Conservation (phyloP, 2,329 filamentous ascomycete species). For the Penicillium hesseltinei region DNA sequence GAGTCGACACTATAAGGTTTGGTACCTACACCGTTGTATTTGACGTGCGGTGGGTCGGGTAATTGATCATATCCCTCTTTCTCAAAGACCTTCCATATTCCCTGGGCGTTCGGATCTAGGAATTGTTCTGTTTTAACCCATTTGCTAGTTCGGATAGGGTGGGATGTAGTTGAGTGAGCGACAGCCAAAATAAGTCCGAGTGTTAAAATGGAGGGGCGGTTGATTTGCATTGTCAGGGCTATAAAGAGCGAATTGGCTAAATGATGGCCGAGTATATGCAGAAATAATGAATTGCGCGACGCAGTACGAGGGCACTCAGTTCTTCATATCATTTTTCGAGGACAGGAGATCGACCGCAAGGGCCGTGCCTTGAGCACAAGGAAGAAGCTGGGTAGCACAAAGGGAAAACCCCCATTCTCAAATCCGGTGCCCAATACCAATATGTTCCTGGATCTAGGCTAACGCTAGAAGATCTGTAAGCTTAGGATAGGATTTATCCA, state of each 20-base stretch:
- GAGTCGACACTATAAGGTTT: not conserved
- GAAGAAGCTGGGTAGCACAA: constrained; percentile 16
- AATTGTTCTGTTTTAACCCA: constrained; percentile 10
- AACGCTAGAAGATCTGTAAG: not conserved
- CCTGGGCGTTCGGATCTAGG: not conserved
- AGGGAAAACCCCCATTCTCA: not conserved
- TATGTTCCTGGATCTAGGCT: constrained; percentile 9
- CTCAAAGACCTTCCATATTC: constrained; percentile 8
- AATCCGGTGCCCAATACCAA: not conserved
- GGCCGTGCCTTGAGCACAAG: constrained; percentile 9
- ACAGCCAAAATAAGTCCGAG: constrained; percentile 12
- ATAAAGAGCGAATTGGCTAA: not conserved
- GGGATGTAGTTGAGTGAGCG: constrained; percentile 6
- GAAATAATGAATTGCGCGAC: not conserved
- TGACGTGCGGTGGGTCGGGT: constrained; percentile 1
- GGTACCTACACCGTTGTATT: constrained; percentile 7
- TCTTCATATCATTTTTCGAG: constrained; percentile 5
- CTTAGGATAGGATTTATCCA: not conserved
- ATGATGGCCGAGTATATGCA: not conserved
- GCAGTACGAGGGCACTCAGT: not conserved
- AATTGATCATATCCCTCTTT: not conserved
- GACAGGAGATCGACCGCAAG: constrained; percentile 17
- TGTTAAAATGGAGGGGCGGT: not conserved
- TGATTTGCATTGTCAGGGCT: not conserved
- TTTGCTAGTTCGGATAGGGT: constrained; percentile 16